Evolutionary conservation across 2,329 filamentous ascomycete species (phyloP), one percentile per base, ranked within the genome.

Genomic region (Triangularia verruculosa): DNA sequence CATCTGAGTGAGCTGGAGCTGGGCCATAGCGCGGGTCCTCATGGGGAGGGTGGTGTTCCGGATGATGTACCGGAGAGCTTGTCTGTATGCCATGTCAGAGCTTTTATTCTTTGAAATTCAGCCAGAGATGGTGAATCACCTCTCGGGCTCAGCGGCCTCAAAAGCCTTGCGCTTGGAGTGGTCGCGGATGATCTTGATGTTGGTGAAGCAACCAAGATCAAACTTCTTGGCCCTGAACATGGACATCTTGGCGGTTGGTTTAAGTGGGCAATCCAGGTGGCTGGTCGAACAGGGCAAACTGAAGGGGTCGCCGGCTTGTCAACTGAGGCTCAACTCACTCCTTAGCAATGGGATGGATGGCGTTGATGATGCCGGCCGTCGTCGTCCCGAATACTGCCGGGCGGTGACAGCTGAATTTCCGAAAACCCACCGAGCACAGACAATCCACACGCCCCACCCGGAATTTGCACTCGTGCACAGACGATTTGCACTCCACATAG

Each of bases 121-220:
- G 12, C 6, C 11, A 27, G 24, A 32, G 47, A 25, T 6, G 30
- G 13, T 6, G 2, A 28, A 20, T 5, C 82, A 96, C 93, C 94
- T 89, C 79, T 97, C 90, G 4, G 93, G 87, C 81, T 99, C 95
- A 74, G 89, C 82, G 75, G 92, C 83, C 74, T 90, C 90, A 73
- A 93, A 97, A 64, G 93, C 91, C 80, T 96, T 94, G 73, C 95
- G 90, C 86, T 98, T 99, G 61, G 93, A 93, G 80, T 98, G 92
- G 78, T 99, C 95, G 72, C 95, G 92, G 75, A 99, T 90, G 70
- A 91, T 86, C 70, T 89, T 89, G 76, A 89, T 86, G 74, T 97
- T 97, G 79, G 96, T 78, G 74, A 91, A 97, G 75, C 92, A 92
- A 76, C 90, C 89, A 70, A 98, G 80, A 72, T 98, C 93, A 71